phyloP scores from a whole-genome alignment of 2,329 filamentous ascomycete genomes.

The Diaporthe destruens region DNA sequence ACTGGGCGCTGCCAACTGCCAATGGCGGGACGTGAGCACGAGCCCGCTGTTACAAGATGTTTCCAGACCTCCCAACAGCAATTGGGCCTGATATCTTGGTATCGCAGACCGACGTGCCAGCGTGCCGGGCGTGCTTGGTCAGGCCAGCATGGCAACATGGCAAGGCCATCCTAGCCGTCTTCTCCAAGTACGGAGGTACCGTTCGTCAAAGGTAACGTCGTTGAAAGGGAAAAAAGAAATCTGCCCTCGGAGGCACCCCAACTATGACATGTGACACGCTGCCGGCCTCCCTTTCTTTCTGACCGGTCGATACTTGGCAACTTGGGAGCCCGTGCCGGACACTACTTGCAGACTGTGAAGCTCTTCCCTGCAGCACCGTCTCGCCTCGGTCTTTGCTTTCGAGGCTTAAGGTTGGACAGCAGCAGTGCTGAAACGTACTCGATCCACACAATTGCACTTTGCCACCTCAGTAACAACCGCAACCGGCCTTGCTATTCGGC shows the following conservation, averaged over 20 bases:
- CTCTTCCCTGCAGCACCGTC: not conserved
- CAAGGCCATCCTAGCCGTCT: slow-evolving; percentile 21
- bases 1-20: slow-evolving; percentile 5
- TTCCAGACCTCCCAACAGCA: not conserved
- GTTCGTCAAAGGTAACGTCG: slow-evolving; percentile 11
- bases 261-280: slow-evolving; percentile 3
- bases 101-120: not conserved
- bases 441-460: slow-evolving; percentile 3
- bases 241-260: slow-evolving; percentile 9
- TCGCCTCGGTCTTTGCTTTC: not conserved
- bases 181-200: slow-evolving; percentile 19
- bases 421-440: slow-evolving; percentile 18
- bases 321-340: not conserved
- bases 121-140: not conserved
- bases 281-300: not conserved
- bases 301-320: not conserved
- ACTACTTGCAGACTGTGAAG: not conserved
- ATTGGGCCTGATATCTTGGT: not conserved
- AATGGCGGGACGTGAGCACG: slow-evolving; percentile 1
- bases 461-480: not conserved
- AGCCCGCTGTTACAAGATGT: not conserved
- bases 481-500: not conserved
- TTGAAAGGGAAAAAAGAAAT: slow-evolving; percentile 5
- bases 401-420: slow-evolving; percentile 9
- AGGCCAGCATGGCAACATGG: not conserved